A percentile compares a stretch with the other conserved stretches of the same genome.
phyloP scores from a whole-genome alignment of 108 stramenopile species.

The Conticribra weissflogii region DNA sequence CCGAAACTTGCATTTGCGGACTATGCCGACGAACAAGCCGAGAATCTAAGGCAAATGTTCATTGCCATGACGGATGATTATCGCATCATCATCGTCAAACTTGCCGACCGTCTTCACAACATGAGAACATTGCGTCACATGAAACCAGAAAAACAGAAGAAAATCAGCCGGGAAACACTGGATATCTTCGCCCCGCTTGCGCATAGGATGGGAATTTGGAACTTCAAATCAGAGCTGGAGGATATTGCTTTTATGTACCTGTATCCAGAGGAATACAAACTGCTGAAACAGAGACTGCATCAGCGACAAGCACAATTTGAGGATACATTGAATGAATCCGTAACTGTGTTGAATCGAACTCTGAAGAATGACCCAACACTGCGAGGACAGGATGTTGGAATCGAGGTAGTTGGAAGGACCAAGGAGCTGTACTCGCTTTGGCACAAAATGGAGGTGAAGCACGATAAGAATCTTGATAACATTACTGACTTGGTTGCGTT shows the following conservation, averaged over 20 bases:
- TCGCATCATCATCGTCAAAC: conserved; percentile 94
- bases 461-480: conserved; percentile 78
- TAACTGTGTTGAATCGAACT: conserved; percentile 69
- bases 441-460: conserved; percentile 95
- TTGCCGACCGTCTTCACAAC: conserved; percentile 95
- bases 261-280: conserved; percentile 90
- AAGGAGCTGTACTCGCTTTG: conserved; percentile 94
- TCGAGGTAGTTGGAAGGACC: conserved; percentile 86
- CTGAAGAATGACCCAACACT: conserved; percentile 73
- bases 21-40: conserved; percentile 90
- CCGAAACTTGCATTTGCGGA: conserved; percentile 86
- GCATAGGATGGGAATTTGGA: conserved; percentile 96
- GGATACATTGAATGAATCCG: conserved; percentile 83
- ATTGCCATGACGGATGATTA: conserved; percentile 98
- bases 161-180: conserved; percentile 91
- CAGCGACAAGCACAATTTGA: conserved; percentile 73
- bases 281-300: conserved; percentile 69
- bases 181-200: conserved; percentile 97
- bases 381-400: conserved; percentile 62
- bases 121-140: conserved; percentile 93
- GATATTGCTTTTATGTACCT: conserved; percentile 95
- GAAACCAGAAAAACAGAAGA: conserved; percentile 93
- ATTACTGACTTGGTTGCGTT: conserved; percentile 94
- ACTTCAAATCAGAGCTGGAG: conserved; percentile 94
- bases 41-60: conserved; percentile 96